Percentiles rank a stretch among this genome's conserved stretches.
These are phyloP conservation scores for Trifolium fragiferum DNA, from an alignment of 306 rosid species.

Conservation along the genomic window DNA sequence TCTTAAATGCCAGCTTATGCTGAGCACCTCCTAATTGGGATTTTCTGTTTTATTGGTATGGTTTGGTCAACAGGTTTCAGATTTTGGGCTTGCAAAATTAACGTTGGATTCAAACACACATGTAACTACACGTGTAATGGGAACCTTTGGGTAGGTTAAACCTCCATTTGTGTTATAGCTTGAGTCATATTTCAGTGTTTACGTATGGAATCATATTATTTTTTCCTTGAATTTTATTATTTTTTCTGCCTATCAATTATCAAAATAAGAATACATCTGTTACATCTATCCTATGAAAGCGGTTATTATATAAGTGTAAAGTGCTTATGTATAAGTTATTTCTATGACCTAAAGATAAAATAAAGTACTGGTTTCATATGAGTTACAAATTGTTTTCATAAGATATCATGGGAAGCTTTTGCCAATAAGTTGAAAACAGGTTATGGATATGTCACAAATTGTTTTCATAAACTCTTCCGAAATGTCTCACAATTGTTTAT, in stretches of 20 bases:
- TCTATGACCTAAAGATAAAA: not conserved
- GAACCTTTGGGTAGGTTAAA: conserved; percentile 88
- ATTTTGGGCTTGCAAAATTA: conserved; percentile 97
- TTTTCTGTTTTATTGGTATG: conserved; percentile 22
- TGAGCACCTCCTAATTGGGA: conserved; percentile 23
- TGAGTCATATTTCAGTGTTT: conserved; percentile 29
- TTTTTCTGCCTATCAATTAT: too few relatives aligned
- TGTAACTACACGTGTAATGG: conserved; percentile 97
- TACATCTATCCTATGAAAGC: too few relatives aligned
- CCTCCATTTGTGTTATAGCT: not conserved
- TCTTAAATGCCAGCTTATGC: conserved; percentile 1
- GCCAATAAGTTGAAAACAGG: not conserved
- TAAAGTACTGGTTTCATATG: not conserved
- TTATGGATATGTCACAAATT: not conserved
- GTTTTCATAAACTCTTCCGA: not conserved
- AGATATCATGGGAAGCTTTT: too few relatives aligned
- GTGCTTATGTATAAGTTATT: not conserved
- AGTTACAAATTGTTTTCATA: not conserved
- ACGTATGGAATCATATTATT: not conserved
- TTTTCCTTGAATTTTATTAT: too few relatives aligned
- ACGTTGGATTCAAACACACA: conserved; percentile 90
- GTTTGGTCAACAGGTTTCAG: conserved; percentile 78
- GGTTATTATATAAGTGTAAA: too few relatives aligned
- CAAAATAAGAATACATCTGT: too few relatives aligned
- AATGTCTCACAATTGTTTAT: not conserved